Conservation (phyloP, 108 stramenopile species). For the Cyclotella cryptica region DNA sequence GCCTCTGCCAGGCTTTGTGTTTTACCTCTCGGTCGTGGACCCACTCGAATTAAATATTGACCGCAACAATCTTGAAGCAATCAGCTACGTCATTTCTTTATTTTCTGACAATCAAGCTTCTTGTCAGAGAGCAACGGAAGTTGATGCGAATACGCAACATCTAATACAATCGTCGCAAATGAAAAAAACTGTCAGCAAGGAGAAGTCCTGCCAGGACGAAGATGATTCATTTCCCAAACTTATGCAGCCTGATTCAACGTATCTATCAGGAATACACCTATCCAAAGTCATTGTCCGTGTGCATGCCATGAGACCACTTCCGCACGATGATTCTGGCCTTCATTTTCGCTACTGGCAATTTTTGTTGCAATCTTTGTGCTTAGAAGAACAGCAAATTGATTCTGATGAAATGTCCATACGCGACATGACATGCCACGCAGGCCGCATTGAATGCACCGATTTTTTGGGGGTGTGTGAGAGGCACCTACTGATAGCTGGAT, state of each 20-base stretch:
- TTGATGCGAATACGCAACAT: constrained; percentile 1
- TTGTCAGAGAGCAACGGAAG: neutral
- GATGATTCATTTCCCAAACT: constrained; percentile 57
- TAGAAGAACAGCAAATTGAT: constrained; percentile 61
- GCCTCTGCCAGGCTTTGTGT: constrained; percentile 77
- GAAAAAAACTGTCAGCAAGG: constrained; percentile 9
- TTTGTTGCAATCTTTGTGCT: constrained; percentile 47
- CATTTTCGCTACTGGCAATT: constrained; percentile 79
- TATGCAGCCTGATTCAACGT: constrained; percentile 83
- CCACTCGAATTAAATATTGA: constrained; percentile 82
- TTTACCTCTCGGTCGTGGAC: constrained; percentile 65
- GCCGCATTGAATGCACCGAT: constrained; percentile 57
- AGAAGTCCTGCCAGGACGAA: neutral
- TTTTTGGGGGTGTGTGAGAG: constrained; percentile 55
- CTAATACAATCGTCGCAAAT: neutral
- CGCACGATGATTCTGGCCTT: constrained; percentile 37
- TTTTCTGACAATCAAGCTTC: constrained; percentile 41
- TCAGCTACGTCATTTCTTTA: constrained; percentile 55
- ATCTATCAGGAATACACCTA: constrained; percentile 62
- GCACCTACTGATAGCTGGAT: constrained; percentile 37
- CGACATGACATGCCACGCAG: constrained; percentile 65
- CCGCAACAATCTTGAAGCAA: constrained; percentile 56
- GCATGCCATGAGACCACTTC: constrained; percentile 61
- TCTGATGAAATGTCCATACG: constrained; percentile 51
- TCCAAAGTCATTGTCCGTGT: constrained; percentile 61